A percentile compares a stretch with the other conserved stretches of the same genome.
phyloP scores from a whole-genome alignment of 164 flowering plant genomes.

The Tetrastigma voinierianum region DNA sequence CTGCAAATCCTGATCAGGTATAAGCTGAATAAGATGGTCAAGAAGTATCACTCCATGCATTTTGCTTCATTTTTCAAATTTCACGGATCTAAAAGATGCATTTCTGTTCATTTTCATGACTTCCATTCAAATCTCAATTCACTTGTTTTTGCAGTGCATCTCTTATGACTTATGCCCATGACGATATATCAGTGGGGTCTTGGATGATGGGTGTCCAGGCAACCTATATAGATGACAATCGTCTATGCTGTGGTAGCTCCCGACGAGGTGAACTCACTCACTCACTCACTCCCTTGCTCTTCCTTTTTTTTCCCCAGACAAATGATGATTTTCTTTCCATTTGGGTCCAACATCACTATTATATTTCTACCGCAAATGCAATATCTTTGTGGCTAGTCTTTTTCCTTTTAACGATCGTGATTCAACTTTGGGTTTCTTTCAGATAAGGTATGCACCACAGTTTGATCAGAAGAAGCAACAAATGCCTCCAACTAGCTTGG shows the following conservation, averaged over 20 bases:
- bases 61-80: too few relatives aligned
- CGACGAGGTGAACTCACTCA: conserved; percentile 58
- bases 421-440: conserved; percentile 14
- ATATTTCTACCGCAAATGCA: too few relatives aligned
- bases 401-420: neutral
- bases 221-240: conserved; percentile 81
- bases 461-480: conserved; percentile 27
- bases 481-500: conserved; percentile 2
- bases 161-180: conserved; percentile 82
- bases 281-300: too few relatives aligned
- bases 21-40: neutral
- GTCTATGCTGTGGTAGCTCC: conserved; percentile 77
- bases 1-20: neutral
- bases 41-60: too few relatives aligned
- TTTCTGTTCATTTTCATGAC: too few relatives aligned
- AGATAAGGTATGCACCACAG: conserved; percentile 69
- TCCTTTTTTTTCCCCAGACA: neutral
- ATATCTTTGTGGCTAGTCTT: neutral
- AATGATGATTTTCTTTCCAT: neutral
- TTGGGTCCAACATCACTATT: too few relatives aligned
- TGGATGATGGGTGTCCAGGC: conserved; percentile 98
- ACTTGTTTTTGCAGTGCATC: conserved; percentile 65
- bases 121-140: neutral
- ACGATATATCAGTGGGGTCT: conserved; percentile 87
- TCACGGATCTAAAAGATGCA: too few relatives aligned